phyloP scores from a whole-genome alignment of 2,329 filamentous ascomycete species.

The Diaporthe eres region DNA sequence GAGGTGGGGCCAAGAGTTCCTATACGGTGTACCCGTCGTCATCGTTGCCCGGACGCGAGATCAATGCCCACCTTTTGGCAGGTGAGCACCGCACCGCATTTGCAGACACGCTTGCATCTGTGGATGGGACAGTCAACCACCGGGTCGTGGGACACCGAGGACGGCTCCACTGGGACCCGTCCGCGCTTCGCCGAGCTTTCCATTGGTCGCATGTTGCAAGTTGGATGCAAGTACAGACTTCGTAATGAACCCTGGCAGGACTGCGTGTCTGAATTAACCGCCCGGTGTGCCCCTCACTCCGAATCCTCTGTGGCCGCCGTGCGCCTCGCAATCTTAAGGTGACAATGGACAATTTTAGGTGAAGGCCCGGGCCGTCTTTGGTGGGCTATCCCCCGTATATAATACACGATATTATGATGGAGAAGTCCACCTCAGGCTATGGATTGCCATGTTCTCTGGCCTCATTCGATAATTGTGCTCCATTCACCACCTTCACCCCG shows the following conservation, averaged over 20 bases:
- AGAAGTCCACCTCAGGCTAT: neutral
- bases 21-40: neutral
- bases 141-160: conserved; percentile 10
- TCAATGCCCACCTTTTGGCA: neutral
- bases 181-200: conserved; percentile 33
- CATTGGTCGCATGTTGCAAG: conserved; percentile 30
- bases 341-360: neutral
- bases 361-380: conserved; percentile 34
- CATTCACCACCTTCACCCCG: too few relatives aligned
- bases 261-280: conserved; percentile 29
- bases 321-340: conserved; percentile 11
- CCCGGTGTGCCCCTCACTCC: conserved; percentile 33
- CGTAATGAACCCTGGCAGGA: conserved; percentile 31
- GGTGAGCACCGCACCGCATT: neutral
- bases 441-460: too few relatives aligned
- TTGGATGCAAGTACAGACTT: conserved; percentile 26
- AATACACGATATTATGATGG: neutral
- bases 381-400: neutral
- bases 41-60: neutral
- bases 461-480: neutral
- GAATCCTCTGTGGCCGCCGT: conserved; percentile 5
- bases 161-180: conserved; percentile 21
- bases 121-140: neutral
- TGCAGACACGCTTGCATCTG: neutral
- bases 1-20: too few relatives aligned